Percentiles rank a stretch among this genome's conserved stretches.
Conservation (phyloP, 164 flowering plant genomes). For the Vitis riparia region DNA sequence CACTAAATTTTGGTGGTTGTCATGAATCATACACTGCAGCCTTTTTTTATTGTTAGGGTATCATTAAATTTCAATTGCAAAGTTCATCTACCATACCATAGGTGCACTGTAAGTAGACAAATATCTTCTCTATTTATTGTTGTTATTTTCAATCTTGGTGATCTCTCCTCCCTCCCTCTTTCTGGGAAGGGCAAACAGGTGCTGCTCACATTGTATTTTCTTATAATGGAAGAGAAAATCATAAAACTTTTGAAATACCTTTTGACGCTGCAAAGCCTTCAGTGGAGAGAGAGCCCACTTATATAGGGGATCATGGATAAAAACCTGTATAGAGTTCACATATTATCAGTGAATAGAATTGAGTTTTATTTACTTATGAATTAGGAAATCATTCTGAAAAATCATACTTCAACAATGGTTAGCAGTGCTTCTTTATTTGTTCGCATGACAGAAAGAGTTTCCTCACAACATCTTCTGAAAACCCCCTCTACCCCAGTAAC, state of each 20-base stretch:
- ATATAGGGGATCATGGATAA: constrained; percentile 95
- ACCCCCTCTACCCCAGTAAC: constrained; percentile 95
- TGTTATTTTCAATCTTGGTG: neutral
- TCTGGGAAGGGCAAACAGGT: neutral
- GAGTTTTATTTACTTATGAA: neutral
- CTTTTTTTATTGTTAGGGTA: too few relatives aligned
- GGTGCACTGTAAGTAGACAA: too few relatives aligned
- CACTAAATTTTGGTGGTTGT: too few relatives aligned
- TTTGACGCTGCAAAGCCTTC: constrained; percentile 95
- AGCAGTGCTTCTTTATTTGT: constrained; percentile 94
- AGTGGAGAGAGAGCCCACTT: constrained; percentile 98
- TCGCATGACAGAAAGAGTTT: constrained; percentile 94
- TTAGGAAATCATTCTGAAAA: neutral
- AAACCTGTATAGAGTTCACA: constrained; percentile 61
- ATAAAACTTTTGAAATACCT: constrained; percentile 46
- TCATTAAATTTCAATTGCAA: too few relatives aligned
- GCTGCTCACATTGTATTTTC: neutral
- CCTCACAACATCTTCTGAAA: constrained; percentile 94
- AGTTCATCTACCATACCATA: too few relatives aligned
- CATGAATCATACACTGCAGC: too few relatives aligned
- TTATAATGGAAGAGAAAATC: neutral
- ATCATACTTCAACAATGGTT: constrained; percentile 86
- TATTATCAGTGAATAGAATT: neutral
- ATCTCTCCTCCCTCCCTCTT: neutral
- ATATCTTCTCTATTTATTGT: neutral